Evolutionary conservation across 768 basidiomycete genomes (phyloP).

Genomic region (Tylopilus sp.): DNA sequence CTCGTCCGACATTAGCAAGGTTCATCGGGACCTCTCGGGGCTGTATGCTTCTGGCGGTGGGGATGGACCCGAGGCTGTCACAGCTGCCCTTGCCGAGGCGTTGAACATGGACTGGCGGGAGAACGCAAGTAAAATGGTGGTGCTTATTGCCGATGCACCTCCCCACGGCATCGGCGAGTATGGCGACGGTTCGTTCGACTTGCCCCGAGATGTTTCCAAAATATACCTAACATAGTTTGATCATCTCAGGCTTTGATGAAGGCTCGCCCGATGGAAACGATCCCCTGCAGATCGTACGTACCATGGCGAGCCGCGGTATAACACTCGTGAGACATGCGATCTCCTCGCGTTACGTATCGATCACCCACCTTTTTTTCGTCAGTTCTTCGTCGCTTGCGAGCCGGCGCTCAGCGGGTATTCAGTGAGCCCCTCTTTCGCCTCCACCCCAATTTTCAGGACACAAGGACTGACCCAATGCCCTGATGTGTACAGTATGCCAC

Average conservation of each 20-base stretch:
- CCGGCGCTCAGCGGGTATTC: slow-evolving; percentile 92
- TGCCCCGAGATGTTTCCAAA: not conserved
- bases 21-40: slow-evolving; percentile 78
- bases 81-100: slow-evolving; percentile 85
- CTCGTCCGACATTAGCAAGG: slow-evolving; percentile 84
- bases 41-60: slow-evolving; percentile 89
- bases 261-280: slow-evolving; percentile 95
- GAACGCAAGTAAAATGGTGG: slow-evolving; percentile 90
- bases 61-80: slow-evolving; percentile 96
- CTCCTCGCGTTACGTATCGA: slow-evolving; percentile 1
- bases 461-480: slow-evolving; percentile 13
- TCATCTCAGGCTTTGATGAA: slow-evolving; percentile 78
- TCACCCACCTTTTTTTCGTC: slow-evolving; percentile 10
- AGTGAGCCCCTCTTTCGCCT: slow-evolving; percentile 41
- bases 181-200: slow-evolving; percentile 71
- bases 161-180: slow-evolving; percentile 97
- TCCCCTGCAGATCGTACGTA: slow-evolving; percentile 80
- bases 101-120: slow-evolving; percentile 89
- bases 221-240: slow-evolving; percentile 12
- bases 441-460: slow-evolving; percentile 7
- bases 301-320: slow-evolving; percentile 89
- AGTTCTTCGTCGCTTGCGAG: slow-evolving; percentile 99
- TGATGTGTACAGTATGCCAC: slow-evolving; percentile 65
- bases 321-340: slow-evolving; percentile 60
- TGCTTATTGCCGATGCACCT: slow-evolving; percentile 95